phyloP scores from a whole-genome alignment of 192 early-diverging fungal genomes.

The Backusella macrospora region DNA sequence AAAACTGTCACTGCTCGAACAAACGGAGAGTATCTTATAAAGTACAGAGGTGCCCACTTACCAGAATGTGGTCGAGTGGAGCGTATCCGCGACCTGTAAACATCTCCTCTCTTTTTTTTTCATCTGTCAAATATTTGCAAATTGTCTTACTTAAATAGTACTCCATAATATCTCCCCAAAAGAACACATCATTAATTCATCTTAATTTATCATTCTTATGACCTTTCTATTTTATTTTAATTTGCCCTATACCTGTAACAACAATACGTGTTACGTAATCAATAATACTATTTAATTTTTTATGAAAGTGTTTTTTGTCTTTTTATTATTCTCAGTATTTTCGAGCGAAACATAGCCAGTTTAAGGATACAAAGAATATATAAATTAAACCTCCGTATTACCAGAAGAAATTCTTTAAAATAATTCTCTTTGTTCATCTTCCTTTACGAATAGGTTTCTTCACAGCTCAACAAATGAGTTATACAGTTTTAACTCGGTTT shows the following conservation, averaged over 20 bases:
- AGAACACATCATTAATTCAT: conserved; percentile 2
- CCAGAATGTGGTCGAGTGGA: conserved; percentile 51
- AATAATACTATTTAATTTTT: neutral
- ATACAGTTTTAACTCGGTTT: neutral
- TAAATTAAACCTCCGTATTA: neutral
- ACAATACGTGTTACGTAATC: conserved; percentile 8
- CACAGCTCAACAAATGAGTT: neutral
- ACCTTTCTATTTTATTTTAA: neutral
- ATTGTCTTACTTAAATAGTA: neutral
- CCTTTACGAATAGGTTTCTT: neutral
- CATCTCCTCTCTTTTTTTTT: neutral
- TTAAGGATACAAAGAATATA: neutral
- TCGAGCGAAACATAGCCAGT: conserved; percentile 4
- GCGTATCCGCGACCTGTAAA: conserved; percentile 31
- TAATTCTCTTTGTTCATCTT: neutral
- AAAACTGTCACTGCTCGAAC: conserved; percentile 59
- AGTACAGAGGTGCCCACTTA: conserved; percentile 57
- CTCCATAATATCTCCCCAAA: neutral
- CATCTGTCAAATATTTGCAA: neutral
- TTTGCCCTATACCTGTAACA: neutral
- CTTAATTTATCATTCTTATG: conserved; percentile 13
- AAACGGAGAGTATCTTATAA: conserved; percentile 56
- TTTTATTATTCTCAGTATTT: neutral
- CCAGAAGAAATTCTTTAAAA: neutral
- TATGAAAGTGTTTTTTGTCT: neutral